Conservation (phyloP, 148 eudicot genomes). For the Persicaria maculosa region DNA sequence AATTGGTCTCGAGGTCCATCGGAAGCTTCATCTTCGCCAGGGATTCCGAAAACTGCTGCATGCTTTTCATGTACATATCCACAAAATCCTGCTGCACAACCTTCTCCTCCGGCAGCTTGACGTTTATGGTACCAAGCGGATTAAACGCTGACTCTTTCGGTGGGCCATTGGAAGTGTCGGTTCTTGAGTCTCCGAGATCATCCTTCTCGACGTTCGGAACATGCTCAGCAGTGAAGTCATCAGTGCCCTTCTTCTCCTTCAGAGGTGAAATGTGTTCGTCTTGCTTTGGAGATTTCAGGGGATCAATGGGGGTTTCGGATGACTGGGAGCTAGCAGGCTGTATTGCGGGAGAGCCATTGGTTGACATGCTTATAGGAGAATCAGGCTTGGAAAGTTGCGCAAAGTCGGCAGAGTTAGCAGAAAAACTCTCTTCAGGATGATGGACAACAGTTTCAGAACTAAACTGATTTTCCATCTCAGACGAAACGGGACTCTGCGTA, state of each 20-base stretch:
- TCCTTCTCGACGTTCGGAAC: constrained; percentile 20
- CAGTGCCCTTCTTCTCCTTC: constrained; percentile 23
- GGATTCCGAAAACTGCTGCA: constrained; percentile 93
- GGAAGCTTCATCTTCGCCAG: constrained; percentile 97
- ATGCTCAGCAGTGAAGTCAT: constrained; percentile 11
- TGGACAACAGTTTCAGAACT: constrained; percentile 34
- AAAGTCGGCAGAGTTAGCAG: constrained; percentile 29
- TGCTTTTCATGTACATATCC: constrained; percentile 98
- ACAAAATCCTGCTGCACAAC: constrained; percentile 94
- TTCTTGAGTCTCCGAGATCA: constrained; percentile 37
- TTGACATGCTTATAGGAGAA: constrained; percentile 59
- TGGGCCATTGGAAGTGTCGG: constrained; percentile 27
- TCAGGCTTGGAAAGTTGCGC: constrained; percentile 33
- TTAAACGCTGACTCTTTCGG: constrained; percentile 28
- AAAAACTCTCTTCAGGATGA: constrained; percentile 42
- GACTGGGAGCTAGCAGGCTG: constrained; percentile 49
- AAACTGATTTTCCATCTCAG: constrained; percentile 54
- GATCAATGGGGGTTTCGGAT: constrained; percentile 40
- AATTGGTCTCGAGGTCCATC: constrained; percentile 51
- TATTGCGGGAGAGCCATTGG: constrained; percentile 50
- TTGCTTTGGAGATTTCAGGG: constrained; percentile 29
- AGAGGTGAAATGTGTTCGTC: constrained; percentile 45
- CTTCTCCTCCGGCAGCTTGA: constrained; percentile 57
- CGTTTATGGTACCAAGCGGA: constrained; percentile 45
- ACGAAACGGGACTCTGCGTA: constrained; percentile 49